Percentiles rank a stretch among this genome's conserved stretches.
These are phyloP conservation scores for Diplodia corticola DNA, from an alignment of 2,329 filamentous ascomycete genomes.

Conservation along the genomic window DNA sequence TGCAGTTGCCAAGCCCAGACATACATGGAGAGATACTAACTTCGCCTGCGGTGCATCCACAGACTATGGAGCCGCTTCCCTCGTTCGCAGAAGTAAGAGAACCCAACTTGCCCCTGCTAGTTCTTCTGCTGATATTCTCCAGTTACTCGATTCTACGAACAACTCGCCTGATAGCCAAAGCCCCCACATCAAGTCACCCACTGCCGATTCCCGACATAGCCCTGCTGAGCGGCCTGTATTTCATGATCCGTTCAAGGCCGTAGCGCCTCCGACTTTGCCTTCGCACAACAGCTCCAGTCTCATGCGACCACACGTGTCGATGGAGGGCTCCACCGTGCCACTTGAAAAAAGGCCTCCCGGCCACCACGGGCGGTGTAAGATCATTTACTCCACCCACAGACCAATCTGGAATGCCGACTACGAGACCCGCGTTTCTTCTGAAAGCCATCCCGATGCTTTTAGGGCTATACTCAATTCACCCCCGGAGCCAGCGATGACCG, in stretches of 20 bases:
- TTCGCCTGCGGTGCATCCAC: background rate
- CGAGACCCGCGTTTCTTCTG: conserved; percentile 1
- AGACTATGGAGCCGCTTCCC: background rate
- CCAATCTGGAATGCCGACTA: background rate
- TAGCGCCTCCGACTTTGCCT: conserved; percentile 14
- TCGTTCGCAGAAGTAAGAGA: background rate
- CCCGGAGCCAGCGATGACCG: background rate
- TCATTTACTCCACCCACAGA: background rate
- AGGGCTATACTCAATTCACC: background rate
- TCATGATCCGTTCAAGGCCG: conserved; percentile 9
- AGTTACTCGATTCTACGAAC: background rate
- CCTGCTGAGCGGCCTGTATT: background rate
- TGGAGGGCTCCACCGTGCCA: background rate
- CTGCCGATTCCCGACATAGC: background rate
- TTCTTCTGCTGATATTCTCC: background rate
- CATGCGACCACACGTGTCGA: conserved; percentile 15
- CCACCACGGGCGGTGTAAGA: no score
- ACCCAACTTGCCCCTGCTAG: no score
- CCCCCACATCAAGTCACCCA: background rate
- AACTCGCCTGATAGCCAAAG: background rate
- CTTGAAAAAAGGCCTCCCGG: background rate
- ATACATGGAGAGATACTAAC: no score
- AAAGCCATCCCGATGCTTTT: background rate
- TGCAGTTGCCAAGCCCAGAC: background rate
- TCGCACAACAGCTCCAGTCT: conserved; percentile 19